Conservation (phyloP, 495 filamentous ascomycete species). For the Hypomontagnella submonticulosa region DNA sequence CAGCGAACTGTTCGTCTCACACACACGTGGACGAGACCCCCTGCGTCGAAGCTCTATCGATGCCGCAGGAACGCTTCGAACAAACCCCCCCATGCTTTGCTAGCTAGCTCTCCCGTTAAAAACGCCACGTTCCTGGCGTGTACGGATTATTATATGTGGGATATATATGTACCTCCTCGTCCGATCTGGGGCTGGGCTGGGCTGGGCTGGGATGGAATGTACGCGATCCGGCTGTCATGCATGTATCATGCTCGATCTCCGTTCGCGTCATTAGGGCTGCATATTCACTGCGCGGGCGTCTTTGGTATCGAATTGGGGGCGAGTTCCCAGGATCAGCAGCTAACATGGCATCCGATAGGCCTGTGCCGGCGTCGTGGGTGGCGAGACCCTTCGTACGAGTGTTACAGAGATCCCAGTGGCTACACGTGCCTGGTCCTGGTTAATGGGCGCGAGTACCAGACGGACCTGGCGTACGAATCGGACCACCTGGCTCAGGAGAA, state of each 20-base stretch:
- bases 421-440: slow-evolving; percentile 93
- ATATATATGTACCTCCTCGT: slow-evolving; percentile 37
- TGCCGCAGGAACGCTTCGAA: slow-evolving; percentile 38
- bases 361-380: slow-evolving; percentile 96
- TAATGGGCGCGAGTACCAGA: slow-evolving; percentile 96
- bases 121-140: slow-evolving; percentile 46
- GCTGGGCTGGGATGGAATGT: slow-evolving; percentile 40
- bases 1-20: slow-evolving; percentile 48
- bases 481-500: slow-evolving; percentile 89
- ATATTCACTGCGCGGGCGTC: slow-evolving; percentile 41
- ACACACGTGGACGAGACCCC: slow-evolving; percentile 50
- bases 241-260: slow-evolving; percentile 50
- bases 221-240: slow-evolving; percentile 60
- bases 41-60: slow-evolving; percentile 45
- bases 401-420: slow-evolving; percentile 75
- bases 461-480: slow-evolving; percentile 82
- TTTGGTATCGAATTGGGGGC: slow-evolving; percentile 47
- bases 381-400: slow-evolving; percentile 91
- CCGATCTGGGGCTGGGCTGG: slow-evolving; percentile 15
- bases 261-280: slow-evolving; percentile 51
- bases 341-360: slow-evolving; percentile 70
- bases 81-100: slow-evolving; percentile 9
- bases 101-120: slow-evolving; percentile 31
- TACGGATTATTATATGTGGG: slow-evolving; percentile 27
- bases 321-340: slow-evolving; percentile 51